Conservation (phyloP, 805 yeast genomes). For the Myxozyma lipomycoides region DNA sequence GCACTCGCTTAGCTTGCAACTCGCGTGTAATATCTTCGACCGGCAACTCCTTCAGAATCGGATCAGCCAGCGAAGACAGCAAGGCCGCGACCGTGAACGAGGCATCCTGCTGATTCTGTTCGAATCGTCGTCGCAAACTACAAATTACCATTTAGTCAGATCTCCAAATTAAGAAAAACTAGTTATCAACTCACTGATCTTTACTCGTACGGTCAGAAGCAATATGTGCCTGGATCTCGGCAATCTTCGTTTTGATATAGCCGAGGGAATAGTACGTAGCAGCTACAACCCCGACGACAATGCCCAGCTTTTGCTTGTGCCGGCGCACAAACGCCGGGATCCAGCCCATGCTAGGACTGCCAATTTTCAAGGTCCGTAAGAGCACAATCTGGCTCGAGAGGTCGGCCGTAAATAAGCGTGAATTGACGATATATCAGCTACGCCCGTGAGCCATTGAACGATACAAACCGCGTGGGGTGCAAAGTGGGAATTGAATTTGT, state of each 20-base stretch:
- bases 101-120: slow-evolving; percentile 90
- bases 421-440: no score
- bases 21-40: slow-evolving; percentile 72
- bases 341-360: background rate
- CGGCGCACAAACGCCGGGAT: slow-evolving; percentile 16
- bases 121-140: slow-evolving; percentile 68
- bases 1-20: slow-evolving; percentile 54
- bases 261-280: slow-evolving; percentile 15
- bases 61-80: slow-evolving; percentile 68
- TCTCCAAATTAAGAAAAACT: background rate
- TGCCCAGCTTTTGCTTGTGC: slow-evolving; percentile 20
- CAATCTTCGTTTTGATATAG: slow-evolving; percentile 6
- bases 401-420: no score
- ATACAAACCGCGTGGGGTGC: no score
- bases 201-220: slow-evolving; percentile 3
- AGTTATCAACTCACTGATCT: slow-evolving; percentile 15
- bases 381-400: no score
- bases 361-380: no score
- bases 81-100: slow-evolving; percentile 77
- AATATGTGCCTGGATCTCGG: slow-evolving; percentile 22
- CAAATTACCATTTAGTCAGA: background rate
- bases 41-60: slow-evolving; percentile 57
- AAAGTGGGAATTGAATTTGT: no score
- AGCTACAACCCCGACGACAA: slow-evolving; percentile 16
- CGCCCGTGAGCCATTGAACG: no score